These are phyloP conservation scores for Paulownia fortunei DNA, from an alignment of 257 asterid genomes.

Conservation along the genomic window DNA sequence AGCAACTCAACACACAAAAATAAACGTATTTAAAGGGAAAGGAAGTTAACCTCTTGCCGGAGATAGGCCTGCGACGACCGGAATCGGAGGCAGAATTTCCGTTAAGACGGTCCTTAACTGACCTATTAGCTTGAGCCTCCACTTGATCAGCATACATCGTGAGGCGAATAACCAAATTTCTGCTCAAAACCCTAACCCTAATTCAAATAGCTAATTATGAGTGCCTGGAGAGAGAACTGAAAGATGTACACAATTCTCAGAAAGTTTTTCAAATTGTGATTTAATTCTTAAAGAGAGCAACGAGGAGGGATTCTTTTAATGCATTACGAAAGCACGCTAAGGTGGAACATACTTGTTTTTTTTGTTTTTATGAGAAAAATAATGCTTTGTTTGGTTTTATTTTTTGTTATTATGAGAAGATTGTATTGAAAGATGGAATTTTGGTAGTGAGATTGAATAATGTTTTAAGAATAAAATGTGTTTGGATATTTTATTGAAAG, in stretches of 20 bases:
- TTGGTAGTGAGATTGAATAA: too few species aligned
- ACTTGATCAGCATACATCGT: slow-evolving; percentile 89
- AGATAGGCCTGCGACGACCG: slow-evolving; percentile 56
- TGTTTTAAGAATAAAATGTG: too few species aligned
- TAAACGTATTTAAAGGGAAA: background rate
- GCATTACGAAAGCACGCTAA: background rate
- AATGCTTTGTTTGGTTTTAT: too few species aligned
- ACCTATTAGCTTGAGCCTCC: slow-evolving; percentile 65
- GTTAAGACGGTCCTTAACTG: slow-evolving; percentile 80
- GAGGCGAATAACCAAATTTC: background rate
- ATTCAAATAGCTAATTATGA: slow-evolving; percentile 24
- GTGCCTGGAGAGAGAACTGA: background rate
- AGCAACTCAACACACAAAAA: background rate
- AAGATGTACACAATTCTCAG: background rate
- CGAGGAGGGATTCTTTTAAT: background rate
- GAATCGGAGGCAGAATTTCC: slow-evolving; percentile 52
- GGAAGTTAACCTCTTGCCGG: slow-evolving; percentile 71
- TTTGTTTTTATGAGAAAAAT: too few species aligned
- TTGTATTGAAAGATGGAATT: too few species aligned
- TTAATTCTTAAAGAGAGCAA: background rate
- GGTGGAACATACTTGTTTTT: background rate
- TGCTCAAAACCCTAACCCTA: slow-evolving; percentile 48
- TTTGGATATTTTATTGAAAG: too few species aligned
- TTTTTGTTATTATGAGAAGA: too few species aligned
- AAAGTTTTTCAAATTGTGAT: background rate